These are phyloP conservation scores for Rhodosporidiobolus sp. DNA, from an alignment of 768 basidiomycete species.

Conservation along the genomic window DNA sequence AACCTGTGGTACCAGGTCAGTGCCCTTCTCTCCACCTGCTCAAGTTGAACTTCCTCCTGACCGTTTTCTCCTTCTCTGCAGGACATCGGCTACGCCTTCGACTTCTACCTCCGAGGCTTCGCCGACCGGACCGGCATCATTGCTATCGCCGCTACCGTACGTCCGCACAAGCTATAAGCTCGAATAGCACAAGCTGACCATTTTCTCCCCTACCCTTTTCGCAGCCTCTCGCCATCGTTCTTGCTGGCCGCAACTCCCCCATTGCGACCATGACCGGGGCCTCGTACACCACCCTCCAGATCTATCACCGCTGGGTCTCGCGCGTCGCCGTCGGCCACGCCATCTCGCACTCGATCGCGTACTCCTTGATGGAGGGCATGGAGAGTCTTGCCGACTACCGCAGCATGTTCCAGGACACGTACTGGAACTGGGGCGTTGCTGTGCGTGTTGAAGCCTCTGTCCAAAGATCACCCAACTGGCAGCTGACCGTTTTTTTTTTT, in stretches of 20 bases:
- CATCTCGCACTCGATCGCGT: not conserved
- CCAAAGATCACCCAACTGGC: not conserved
- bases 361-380: not conserved
- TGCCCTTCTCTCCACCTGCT: too few species aligned
- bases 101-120: not conserved
- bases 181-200: not conserved
- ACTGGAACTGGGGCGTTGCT: constrained; percentile 8
- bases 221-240: constrained; percentile 9
- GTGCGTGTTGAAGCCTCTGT: not conserved
- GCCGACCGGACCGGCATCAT: constrained; percentile 13
- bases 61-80: not conserved
- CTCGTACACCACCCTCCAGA: constrained; percentile 1
- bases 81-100: not conserved
- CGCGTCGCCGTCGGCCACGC: not conserved
- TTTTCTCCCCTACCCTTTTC: too few species aligned
- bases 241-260: constrained; percentile 18
- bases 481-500: not conserved
- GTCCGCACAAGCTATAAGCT: too few species aligned
- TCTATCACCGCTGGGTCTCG: constrained; percentile 22
- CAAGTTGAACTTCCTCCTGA: not conserved
- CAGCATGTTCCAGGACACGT: not conserved
- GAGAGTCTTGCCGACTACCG: not conserved
- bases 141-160: not conserved
- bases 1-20: not conserved
- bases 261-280: constrained; percentile 6